These are phyloP conservation scores for Pulveroboletus sp. DNA, from an alignment of 768 basidiomycete species.

Conservation along the genomic window DNA sequence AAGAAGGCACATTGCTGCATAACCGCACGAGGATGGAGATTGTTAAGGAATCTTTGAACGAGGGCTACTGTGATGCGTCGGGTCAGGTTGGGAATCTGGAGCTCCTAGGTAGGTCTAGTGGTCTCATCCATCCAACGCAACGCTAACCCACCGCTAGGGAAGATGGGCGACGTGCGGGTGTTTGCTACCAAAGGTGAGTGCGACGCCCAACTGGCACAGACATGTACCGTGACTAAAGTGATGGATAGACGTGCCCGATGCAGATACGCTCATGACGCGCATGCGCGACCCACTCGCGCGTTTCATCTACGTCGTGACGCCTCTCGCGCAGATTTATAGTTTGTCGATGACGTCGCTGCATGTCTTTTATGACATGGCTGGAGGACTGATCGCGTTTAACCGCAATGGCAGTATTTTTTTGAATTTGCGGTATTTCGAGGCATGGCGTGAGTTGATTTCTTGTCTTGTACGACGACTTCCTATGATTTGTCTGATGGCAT, in stretches of 20 bases:
- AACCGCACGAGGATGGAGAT: conserved; percentile 68
- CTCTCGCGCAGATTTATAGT: conserved; percentile 68
- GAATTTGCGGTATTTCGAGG: conserved; percentile 81
- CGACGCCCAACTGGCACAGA: background rate
- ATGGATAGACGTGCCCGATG: conserved; percentile 54
- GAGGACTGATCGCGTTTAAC: conserved; percentile 92
- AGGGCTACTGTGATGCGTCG: conserved; percentile 80
- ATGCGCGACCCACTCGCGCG: conserved; percentile 62
- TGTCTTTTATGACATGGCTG: conserved; percentile 80
- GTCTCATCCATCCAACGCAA: background rate
- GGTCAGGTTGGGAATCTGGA: conserved; percentile 60
- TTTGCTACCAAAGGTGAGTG: conserved; percentile 59
- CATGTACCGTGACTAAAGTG: background rate
- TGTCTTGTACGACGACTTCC: background rate
- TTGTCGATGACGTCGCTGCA: conserved; percentile 74
- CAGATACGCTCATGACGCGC: conserved; percentile 44
- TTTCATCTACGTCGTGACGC: conserved; percentile 68
- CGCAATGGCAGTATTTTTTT: conserved; percentile 84
- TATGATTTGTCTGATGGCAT: background rate
- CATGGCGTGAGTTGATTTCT: conserved; percentile 74
- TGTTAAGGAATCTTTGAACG: conserved; percentile 72
- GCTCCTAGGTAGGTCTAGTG: conserved; percentile 49
- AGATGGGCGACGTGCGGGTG: conserved; percentile 60
- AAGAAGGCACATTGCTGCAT: conserved; percentile 57
- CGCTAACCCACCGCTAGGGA: conserved; percentile 37